phyloP scores from a whole-genome alignment of 1,284 basidiomycete genomes.

The Phlebopus sp. region DNA sequence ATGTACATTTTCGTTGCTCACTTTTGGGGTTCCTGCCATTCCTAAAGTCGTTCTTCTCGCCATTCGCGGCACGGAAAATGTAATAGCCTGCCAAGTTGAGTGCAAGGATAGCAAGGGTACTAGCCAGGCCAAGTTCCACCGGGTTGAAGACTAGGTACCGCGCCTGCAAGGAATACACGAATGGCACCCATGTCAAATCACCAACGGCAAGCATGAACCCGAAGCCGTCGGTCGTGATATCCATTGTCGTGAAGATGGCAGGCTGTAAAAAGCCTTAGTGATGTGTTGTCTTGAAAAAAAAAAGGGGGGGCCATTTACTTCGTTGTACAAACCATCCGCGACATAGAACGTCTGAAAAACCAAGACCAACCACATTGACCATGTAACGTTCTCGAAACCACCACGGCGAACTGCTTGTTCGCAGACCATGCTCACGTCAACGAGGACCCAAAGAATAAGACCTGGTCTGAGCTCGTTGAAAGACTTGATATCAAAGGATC shows the following conservation, averaged over 20 bases:
- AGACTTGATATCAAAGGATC: conserved; percentile 91
- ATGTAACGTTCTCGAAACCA: conserved; percentile 69
- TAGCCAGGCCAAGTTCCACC: conserved; percentile 72
- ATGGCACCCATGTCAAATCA: conserved; percentile 94
- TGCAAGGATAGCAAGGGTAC: conserved; percentile 59
- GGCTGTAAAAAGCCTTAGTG: conserved; percentile 40
- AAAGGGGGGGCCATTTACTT: conserved; percentile 62
- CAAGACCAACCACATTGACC: conserved; percentile 90
- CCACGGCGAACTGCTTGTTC: conserved; percentile 82
- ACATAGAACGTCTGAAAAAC: conserved; percentile 90
- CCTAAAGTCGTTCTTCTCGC: conserved; percentile 95
- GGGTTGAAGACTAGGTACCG: conserved; percentile 91
- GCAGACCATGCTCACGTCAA: conserved; percentile 91
- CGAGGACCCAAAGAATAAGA: conserved; percentile 90
- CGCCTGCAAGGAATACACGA: conserved; percentile 92
- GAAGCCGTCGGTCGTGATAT: conserved; percentile 97
- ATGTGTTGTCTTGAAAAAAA: not conserved
- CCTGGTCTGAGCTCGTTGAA: conserved; percentile 97
- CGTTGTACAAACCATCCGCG: conserved; percentile 83
- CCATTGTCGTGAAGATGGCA: conserved; percentile 93
- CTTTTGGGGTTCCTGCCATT: conserved; percentile 94
- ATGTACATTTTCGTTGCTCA: conserved; percentile 22
- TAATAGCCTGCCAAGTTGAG: conserved; percentile 83
- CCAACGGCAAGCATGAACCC: conserved; percentile 98
- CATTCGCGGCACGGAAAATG: conserved; percentile 88